Base-by-base conservation (phyloP, 1,284 basidiomycete genomes). In the Ustilago loliicola region DNA sequence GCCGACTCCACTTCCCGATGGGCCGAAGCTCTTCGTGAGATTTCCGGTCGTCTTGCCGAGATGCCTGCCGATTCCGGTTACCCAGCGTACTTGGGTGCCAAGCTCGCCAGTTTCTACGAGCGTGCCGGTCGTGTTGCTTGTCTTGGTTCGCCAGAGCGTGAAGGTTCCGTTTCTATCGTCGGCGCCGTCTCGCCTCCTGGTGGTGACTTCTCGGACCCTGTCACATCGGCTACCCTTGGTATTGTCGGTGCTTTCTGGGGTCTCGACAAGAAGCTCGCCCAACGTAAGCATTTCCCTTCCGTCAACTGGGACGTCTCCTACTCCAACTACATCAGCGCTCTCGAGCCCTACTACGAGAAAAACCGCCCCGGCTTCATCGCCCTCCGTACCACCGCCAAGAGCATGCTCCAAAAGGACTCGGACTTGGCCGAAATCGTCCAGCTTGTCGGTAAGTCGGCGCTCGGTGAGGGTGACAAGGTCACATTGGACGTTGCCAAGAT, bases 261-360 rank as follows among this genome's bases (percentile, higher is more conserved):
- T 73, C 72, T 82, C 32, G 93, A 94, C 88, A 95, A 95, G 91
- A 96, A 96, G 87, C 91, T 99, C 66, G 96, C 96, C 1, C 96
- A 99, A 87, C 91, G 96, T 80, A 98, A 96, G 87, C 94, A 98
- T 87, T 98, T 98, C 90, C 96, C 96, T 2, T 97, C 95, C 32
- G 96, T 99, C 87, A 98, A 99, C 89, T 99, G 97, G 96, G 96
- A 93, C 84, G 89, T 96, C 23, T 99, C 97, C 8, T 99, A 99
- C 88, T 99, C 96, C 62, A 99, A 99, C 88, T 99, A 99, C 89
- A 93, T 94, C 80, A 95, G 95, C 86, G 92, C 96, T 8, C 91
- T 99, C 60, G 95, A 98, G 86, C 91, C 93, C 1, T 93, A 96
- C 88, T 99, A 98, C 88, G 95, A 98, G 87, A 89, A 90, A 67